phyloP scores from a whole-genome alignment of 768 basidiomycete genomes.

The Suillus alpinus region DNA sequence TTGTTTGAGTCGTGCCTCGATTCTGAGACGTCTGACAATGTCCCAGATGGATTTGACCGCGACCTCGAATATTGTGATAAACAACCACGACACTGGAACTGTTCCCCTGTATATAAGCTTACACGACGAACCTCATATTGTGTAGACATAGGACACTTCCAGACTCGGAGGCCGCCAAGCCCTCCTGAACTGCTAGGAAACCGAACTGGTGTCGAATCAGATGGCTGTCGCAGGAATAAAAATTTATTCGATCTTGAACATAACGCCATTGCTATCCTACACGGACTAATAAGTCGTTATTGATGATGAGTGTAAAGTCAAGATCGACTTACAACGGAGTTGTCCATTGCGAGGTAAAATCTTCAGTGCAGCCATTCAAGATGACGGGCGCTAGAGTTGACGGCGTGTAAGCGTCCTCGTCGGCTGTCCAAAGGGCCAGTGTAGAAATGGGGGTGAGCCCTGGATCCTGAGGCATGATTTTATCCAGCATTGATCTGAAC shows the following conservation, averaged over 20 bases:
- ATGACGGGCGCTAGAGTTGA: not conserved
- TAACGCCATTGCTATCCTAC: not conserved
- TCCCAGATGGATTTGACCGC: constrained; percentile 5
- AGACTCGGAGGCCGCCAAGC: constrained; percentile 5
- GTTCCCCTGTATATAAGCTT: not conserved
- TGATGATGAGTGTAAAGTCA: not conserved
- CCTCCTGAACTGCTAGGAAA: not conserved
- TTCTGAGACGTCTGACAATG: too few relatives aligned
- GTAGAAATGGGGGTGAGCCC: too few relatives aligned
- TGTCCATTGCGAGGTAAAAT: not conserved
- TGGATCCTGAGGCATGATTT: too few relatives aligned
- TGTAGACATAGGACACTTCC: constrained; percentile 4
- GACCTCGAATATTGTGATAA: not conserved
- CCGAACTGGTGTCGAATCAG: not conserved
- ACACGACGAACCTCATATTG: not conserved
- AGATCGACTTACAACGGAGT: not conserved
- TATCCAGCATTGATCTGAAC: too few relatives aligned
- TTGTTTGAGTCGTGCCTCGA: too few relatives aligned
- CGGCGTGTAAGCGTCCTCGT: not conserved
- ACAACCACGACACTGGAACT: not conserved
- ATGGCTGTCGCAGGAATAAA: not conserved
- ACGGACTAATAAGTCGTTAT: not conserved
- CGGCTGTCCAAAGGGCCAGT: not conserved
- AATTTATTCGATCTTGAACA: not conserved
- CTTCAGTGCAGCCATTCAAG: not conserved